phyloP scores from a whole-genome alignment of 1,284 basidiomycete species.

The Pseudozyma pruni region DNA sequence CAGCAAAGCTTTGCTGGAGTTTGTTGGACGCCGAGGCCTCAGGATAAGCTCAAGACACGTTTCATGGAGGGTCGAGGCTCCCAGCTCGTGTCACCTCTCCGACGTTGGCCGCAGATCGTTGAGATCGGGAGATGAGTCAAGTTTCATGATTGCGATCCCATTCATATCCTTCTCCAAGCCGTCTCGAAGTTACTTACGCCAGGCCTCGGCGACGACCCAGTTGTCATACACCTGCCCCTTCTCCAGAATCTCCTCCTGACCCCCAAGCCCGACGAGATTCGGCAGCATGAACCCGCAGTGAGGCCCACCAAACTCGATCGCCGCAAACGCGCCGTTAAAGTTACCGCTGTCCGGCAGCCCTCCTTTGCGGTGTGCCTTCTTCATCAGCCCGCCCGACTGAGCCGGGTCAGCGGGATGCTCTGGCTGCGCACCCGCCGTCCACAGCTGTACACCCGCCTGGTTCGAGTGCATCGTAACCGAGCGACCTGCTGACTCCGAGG shows the following conservation, averaged over 20 bases:
- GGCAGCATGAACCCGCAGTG: constrained; percentile 58
- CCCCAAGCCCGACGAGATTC: constrained; percentile 35
- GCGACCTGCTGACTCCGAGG: constrained; percentile 38
- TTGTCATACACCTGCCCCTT: constrained; percentile 52
- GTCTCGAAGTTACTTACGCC: constrained; percentile 26
- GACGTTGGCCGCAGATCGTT: too few species aligned
- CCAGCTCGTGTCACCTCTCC: too few species aligned
- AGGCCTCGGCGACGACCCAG: constrained; percentile 53
- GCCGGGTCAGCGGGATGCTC: constrained; percentile 37
- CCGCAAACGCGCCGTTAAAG: constrained; percentile 40
- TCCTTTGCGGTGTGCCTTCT: constrained; percentile 44
- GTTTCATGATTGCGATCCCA: neutral
- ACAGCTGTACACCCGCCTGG: constrained; percentile 60
- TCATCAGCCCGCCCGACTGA: constrained; percentile 35
- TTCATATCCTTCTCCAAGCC: neutral
- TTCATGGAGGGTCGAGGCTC: neutral
- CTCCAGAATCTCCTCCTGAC: constrained; percentile 50
- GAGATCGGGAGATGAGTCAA: too few species aligned
- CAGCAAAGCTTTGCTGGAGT: too few species aligned
- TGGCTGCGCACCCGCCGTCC: constrained; percentile 49
- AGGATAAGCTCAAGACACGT: neutral
- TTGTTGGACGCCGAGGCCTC: too few species aligned
- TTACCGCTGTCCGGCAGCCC: constrained; percentile 34
- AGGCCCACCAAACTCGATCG: constrained; percentile 62
- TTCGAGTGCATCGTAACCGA: constrained; percentile 55